Conservation (phyloP, 2,329 filamentous ascomycete species). For the Onygena corvina region DNA sequence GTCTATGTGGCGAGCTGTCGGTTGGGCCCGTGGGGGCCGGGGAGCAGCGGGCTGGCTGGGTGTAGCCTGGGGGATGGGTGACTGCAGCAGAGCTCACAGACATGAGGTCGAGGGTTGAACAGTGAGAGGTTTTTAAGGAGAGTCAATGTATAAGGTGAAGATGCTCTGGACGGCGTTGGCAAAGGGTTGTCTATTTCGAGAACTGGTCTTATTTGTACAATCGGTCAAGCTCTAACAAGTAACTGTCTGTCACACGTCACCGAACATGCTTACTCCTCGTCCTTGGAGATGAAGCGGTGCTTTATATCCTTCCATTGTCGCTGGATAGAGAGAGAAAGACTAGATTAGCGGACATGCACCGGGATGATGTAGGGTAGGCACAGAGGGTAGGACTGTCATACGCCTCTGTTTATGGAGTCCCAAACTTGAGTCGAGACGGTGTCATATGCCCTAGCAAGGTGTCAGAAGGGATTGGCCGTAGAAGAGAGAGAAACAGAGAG, state of each 20-base stretch:
- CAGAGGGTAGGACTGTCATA: slow-evolving; percentile 42
- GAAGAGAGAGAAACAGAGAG: background rate
- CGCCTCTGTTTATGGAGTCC: slow-evolving; percentile 83
- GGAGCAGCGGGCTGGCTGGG: too few relatives aligned
- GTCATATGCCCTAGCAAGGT: slow-evolving; percentile 60
- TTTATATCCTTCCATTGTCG: slow-evolving; percentile 99
- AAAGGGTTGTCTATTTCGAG: background rate
- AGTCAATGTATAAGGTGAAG: too few relatives aligned
- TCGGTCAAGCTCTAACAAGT: background rate
- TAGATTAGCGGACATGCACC: background rate
- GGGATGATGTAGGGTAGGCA: background rate
- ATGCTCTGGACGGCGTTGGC: too few relatives aligned
- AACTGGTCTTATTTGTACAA: slow-evolving; percentile 6
- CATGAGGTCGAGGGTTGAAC: too few relatives aligned
- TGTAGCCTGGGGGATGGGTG: too few relatives aligned
- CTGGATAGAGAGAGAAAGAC: slow-evolving; percentile 36
- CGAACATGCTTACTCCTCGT: slow-evolving; percentile 31
- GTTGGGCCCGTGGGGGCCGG: too few relatives aligned
- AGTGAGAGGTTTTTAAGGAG: too few relatives aligned
- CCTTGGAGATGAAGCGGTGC: slow-evolving; percentile 64
- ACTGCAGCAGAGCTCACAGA: too few relatives aligned
- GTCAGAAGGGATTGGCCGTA: background rate
- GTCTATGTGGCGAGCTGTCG: too few relatives aligned
- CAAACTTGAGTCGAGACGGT: slow-evolving; percentile 70
- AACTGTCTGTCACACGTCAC: background rate